Percentiles rank a stretch among this genome's conserved stretches.
Evolutionary conservation across 169 alveolate genomes (phyloP).

Genomic region (Eimeria necatrix): DNA sequence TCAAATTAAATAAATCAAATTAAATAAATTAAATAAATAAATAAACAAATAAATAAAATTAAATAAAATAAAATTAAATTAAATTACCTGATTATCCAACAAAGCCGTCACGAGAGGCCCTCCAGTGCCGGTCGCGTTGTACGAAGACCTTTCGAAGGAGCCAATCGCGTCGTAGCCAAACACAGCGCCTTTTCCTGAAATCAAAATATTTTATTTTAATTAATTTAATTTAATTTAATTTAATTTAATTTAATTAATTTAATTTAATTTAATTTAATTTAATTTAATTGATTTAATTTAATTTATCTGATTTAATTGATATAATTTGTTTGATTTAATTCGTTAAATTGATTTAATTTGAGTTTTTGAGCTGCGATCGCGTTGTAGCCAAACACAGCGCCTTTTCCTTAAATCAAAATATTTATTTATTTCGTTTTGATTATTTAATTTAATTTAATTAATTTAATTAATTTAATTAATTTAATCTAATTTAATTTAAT

Average conservation of each 20-base stretch:
- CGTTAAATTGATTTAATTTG: too few relatives aligned
- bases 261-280: too few relatives aligned
- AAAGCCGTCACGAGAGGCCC: conserved; percentile 66
- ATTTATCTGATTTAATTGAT: too few relatives aligned
- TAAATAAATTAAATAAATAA: background rate
- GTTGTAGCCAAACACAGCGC: conserved; percentile 85
- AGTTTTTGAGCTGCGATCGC: too few relatives aligned
- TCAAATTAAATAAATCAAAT: background rate
- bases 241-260: too few relatives aligned
- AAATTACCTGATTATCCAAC: conserved; percentile 79
- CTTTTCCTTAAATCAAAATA: conserved; percentile 69
- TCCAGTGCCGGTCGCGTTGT: conserved; percentile 82
- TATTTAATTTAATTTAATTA: background rate
- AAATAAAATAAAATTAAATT: background rate
- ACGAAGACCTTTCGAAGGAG: conserved; percentile 81
- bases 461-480: background rate
- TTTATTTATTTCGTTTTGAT: too few relatives aligned
- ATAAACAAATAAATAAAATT: background rate
- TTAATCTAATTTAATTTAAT: too few relatives aligned
- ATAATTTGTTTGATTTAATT: too few relatives aligned
- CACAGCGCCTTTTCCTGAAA: conserved; percentile 84
- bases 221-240: too few relatives aligned
- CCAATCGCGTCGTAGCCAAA: conserved; percentile 87
- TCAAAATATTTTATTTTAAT: background rate
- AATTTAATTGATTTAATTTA: too few relatives aligned